phyloP scores from a whole-genome alignment of 2,329 filamentous ascomycete species.

The Colletotrichum lini region DNA sequence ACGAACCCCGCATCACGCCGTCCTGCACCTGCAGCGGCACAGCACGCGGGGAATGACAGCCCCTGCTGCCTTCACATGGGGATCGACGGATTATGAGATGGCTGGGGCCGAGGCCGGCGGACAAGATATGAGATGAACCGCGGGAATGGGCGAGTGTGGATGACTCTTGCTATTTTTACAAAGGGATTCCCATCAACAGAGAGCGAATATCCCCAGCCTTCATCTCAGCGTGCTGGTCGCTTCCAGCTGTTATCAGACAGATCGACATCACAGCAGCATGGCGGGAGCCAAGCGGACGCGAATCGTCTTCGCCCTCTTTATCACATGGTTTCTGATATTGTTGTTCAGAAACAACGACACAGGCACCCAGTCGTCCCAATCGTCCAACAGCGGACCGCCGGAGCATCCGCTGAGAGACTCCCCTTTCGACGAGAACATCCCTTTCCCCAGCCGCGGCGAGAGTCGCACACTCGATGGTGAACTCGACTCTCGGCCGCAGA shows the following conservation, averaged over 20 bases:
- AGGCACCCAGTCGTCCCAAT: neutral
- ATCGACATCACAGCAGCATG: neutral
- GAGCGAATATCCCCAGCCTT: neutral
- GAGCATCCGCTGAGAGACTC: neutral
- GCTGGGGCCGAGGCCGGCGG: conserved; percentile 29
- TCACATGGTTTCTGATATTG: conserved; percentile 9
- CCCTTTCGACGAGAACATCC: neutral
- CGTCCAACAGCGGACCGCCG: neutral
- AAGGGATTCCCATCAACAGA: neutral
- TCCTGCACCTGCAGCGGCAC: conserved; percentile 1
- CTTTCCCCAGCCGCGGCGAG: conserved; percentile 6
- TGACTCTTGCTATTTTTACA: neutral
- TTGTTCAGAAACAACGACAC: conserved; percentile 12
- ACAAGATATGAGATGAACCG: conserved; percentile 2
- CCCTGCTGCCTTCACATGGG: conserved; percentile 31
- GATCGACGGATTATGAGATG: conserved; percentile 29
- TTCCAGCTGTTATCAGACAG: neutral
- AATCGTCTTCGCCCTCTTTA: conserved; percentile 14
- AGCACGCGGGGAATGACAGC: conserved; percentile 16
- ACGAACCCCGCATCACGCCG: conserved; percentile 35
- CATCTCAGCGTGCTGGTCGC: too few relatives aligned
- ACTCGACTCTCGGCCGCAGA: neutral
- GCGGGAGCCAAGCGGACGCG: conserved; percentile 27
- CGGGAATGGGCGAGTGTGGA: neutral
- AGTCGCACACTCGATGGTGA: conserved; percentile 6